Evolutionary conservation across 2,329 filamentous ascomycete genomes (phyloP), one percentile per base, ranked within the genome.

Genomic region (Botryotinia calthae): DNA sequence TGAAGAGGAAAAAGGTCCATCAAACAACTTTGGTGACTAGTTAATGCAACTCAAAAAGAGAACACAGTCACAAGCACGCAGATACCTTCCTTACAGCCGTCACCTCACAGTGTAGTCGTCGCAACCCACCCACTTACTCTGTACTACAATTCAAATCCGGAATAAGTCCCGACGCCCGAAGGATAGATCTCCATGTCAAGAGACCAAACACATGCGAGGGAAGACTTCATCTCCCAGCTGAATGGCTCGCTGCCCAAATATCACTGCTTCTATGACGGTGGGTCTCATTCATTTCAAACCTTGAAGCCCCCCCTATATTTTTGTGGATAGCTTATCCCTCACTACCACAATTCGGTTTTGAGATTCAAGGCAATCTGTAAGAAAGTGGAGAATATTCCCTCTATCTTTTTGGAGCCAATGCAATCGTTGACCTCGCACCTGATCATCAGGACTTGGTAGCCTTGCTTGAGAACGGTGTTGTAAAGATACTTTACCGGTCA

Each of bases 391-490:
- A 68, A 31, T 31, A 6, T 56, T 37, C 65, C 42, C 34, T 56
- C 56, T 56, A 68, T 68, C 65, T 58, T 25, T 67, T 68, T 37
- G 48, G 40, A 68, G 44, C 16, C n/a, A 54, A 56, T 68, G 65
- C 37, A 56, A 42, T 37, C 18, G 22, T 68, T 34, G 31, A 68
- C 34, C 65, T 68, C 37, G 22, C 44, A 64, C 42, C 63, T 71
- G 56, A 62, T 64, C 59, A 51, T 44, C 44, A 31, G 44, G n/a
- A 71, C 44, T 64, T 51, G 37, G 70, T 71, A 71, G 70, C 70
- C 70, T 71, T 40, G 70, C 69, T 71, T n/a, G 59, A 65, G 70
- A 66, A 62, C 37, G 70, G 70, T 59, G 70, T 71, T 58, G 61
- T 18, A 46, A 54, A 58, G 46, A 56, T 37, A 37, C 70, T 48